Conservation (phyloP, 2,329 filamentous ascomycete genomes). For the Beauveria sp. region DNA sequence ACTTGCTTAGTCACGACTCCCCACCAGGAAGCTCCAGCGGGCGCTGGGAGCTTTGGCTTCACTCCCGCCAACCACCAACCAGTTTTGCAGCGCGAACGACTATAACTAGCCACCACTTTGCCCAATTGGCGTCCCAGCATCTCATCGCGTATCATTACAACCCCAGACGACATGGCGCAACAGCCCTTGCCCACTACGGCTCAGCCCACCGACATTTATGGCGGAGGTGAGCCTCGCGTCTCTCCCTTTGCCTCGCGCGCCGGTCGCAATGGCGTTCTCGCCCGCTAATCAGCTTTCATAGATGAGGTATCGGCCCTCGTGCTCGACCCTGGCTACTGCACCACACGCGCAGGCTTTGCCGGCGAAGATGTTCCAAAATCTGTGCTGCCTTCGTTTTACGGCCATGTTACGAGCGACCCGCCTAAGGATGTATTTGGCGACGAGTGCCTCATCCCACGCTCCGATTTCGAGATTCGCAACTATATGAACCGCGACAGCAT, state of each 20-base stretch:
- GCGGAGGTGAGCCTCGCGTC: constrained; percentile 43
- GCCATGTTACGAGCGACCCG: constrained; percentile 40
- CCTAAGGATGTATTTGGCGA: constrained; percentile 73
- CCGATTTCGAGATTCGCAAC: constrained; percentile 77
- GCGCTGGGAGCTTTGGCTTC: constrained; percentile 1
- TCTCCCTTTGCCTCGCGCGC: constrained; percentile 12
- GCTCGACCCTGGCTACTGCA: constrained; percentile 88
- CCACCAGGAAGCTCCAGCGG: background rate
- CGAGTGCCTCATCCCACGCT: constrained; percentile 72
- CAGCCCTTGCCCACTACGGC: constrained; percentile 48
- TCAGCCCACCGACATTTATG: constrained; percentile 56
- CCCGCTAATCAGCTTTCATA: constrained; percentile 28
- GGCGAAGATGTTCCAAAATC: constrained; percentile 97
- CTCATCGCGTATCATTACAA: constrained; percentile 11
- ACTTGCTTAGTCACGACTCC: constrained; percentile 9
- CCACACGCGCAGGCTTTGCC: constrained; percentile 88
- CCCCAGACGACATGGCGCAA: constrained; percentile 40
- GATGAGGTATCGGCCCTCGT: constrained; percentile 97
- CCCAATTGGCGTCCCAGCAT: constrained; percentile 18
- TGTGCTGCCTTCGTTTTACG: constrained; percentile 86
- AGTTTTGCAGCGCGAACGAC: constrained; percentile 14
- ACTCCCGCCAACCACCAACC: constrained; percentile 5
- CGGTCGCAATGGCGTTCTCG: background rate
- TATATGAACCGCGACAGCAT: constrained; percentile 84
- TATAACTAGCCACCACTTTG: constrained; percentile 12